Evolutionary conservation across 1,284 basidiomycete genomes (phyloP).

Genomic region (Uromyces viciae-fabae): DNA sequence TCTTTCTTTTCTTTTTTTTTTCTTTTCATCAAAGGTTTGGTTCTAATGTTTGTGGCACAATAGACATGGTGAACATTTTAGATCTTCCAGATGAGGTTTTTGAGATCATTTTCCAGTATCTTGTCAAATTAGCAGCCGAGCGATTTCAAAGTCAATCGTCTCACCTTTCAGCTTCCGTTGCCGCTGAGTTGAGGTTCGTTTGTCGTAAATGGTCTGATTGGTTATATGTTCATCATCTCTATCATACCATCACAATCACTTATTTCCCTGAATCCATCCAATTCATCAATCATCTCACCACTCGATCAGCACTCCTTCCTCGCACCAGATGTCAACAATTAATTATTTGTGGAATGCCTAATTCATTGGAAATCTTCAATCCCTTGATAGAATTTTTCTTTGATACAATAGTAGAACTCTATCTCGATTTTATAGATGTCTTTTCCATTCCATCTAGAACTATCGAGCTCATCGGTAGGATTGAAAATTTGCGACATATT

Average conservation of each 20-base stretch:
- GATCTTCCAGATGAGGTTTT: not conserved
- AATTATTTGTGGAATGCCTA: too few species aligned
- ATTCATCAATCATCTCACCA: not conserved
- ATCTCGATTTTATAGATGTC: conserved; percentile 18
- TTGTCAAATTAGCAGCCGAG: not conserved
- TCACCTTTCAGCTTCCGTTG: not conserved
- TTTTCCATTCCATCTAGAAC: conserved; percentile 12
- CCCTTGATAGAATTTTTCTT: not conserved
- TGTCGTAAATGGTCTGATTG: not conserved
- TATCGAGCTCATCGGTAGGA: not conserved
- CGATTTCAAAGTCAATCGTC: not conserved
- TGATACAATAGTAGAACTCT: conserved; percentile 30
- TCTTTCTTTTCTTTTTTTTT: too few species aligned
- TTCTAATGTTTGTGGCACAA: too few species aligned
- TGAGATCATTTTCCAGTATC: not conserved
- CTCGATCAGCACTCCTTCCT: not conserved
- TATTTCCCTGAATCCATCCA: not conserved
- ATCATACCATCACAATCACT: not conserved
- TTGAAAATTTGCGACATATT: conserved; percentile 5
- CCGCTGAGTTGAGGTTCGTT: not conserved
- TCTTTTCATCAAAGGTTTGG: too few species aligned
- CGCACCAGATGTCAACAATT: not conserved
- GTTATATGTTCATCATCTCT: not conserved
- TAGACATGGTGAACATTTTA: not conserved
- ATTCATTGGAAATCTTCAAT: not conserved